Conservation (phyloP, 2,329 filamentous ascomycete species). For the Phoma sp. region DNA sequence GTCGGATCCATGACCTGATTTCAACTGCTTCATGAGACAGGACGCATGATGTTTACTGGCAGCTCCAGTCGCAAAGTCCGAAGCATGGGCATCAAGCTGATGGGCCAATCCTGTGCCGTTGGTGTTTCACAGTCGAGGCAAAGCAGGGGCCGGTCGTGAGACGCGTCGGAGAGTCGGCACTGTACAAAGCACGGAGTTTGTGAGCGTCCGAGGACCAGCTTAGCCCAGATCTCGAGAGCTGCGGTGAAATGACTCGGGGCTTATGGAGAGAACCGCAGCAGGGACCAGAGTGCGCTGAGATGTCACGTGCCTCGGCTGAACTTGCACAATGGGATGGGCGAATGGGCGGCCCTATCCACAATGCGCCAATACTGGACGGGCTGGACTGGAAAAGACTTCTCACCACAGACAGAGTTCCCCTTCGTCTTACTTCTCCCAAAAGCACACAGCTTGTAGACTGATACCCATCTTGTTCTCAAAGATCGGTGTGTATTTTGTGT, state of each 20-base stretch:
- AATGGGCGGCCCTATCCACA: conserved; percentile 6
- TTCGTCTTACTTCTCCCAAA: background rate
- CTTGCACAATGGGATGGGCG: background rate
- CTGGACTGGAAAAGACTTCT: conserved; percentile 15
- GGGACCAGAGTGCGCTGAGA: too few species aligned
- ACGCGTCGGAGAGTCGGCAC: conserved; percentile 20
- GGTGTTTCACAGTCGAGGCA: conserved; percentile 32
- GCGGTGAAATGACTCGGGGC: background rate
- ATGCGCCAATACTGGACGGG: background rate
- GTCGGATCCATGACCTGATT: conserved; percentile 33
- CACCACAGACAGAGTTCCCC: background rate
- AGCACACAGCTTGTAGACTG: background rate
- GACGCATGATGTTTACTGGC: conserved; percentile 15
- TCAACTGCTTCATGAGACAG: conserved; percentile 25
- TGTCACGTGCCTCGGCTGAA: conserved; percentile 14
- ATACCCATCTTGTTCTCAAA: conserved; percentile 3
- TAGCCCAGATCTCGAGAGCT: background rate
- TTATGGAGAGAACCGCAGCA: background rate
- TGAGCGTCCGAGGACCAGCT: background rate
- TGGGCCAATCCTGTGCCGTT: conserved; percentile 21
- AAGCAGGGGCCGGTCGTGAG: conserved; percentile 33
- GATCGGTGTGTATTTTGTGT: conserved; percentile 16
- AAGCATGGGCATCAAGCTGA: conserved; percentile 14
- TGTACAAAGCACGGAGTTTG: conserved; percentile 1
- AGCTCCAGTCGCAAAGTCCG: conserved; percentile 23